A percentile compares a stretch with the other conserved stretches of the same genome.
Conservation (phyloP, 2,329 filamentous ascomycete genomes). For the Neonectria neomacrospora region DNA sequence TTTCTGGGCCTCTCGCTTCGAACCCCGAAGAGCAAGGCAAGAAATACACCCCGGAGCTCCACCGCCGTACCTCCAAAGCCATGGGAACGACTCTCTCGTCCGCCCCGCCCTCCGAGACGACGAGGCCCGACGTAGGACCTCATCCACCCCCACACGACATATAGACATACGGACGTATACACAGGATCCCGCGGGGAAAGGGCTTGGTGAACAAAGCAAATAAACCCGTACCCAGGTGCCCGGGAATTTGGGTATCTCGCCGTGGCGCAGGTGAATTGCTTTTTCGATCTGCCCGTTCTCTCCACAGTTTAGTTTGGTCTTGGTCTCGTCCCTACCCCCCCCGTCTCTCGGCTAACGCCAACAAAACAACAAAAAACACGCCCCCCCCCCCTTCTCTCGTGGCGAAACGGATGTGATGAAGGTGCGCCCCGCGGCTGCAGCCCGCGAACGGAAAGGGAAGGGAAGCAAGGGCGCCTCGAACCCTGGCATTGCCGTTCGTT, state of each 20-base stretch:
- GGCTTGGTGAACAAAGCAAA: no score
- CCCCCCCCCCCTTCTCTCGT: conserved; percentile 21
- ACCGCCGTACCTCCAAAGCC: no score
- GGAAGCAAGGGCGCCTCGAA: conserved; percentile 8
- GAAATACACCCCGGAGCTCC: no score
- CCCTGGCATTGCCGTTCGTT: background rate
- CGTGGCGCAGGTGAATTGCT: conserved; percentile 24
- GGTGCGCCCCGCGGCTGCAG: conserved; percentile 21
- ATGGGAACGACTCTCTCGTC: background rate
- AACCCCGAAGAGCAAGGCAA: background rate
- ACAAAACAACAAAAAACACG: background rate
- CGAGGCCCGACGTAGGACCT: conserved; percentile 15
- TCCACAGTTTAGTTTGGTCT: conserved; percentile 23
- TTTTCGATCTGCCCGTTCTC: conserved; percentile 41
- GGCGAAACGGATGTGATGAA: conserved; percentile 35
- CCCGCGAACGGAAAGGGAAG: conserved; percentile 13
- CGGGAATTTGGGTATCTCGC: conserved; percentile 19
- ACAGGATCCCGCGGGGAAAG: no score
- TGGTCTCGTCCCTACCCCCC: background rate
- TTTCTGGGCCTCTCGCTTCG: conserved; percentile 3
- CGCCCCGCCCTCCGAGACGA: conserved; percentile 13
- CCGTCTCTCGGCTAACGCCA: background rate
- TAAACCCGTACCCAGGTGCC: conserved; percentile 27
- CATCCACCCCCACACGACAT: no score
- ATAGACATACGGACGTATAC: no score